These are phyloP conservation scores for Amanita pseudoporphyria DNA, from an alignment of 768 basidiomycete species.

Conservation along the genomic window DNA sequence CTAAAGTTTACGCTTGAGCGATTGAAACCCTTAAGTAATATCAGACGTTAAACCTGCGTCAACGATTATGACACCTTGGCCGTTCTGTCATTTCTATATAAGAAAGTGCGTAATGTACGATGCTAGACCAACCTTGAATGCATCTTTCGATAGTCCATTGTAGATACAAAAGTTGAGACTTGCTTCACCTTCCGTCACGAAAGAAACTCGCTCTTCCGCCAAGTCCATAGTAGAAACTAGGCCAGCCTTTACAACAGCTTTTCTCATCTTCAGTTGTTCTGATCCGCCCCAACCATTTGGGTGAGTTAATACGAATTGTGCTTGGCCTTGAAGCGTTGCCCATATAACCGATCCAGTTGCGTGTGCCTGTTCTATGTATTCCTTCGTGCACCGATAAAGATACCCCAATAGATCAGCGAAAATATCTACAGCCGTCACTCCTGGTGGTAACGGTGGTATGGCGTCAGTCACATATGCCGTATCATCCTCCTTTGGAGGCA, in stretches of 20 bases:
- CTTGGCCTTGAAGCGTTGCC: conserved; percentile 26
- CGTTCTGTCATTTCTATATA: conserved; percentile 6
- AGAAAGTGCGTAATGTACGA: background rate
- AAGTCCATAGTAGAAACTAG: conserved; percentile 25
- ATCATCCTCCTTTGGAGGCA: conserved; percentile 10
- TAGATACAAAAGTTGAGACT: conserved; percentile 40
- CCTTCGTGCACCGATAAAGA: conserved; percentile 24
- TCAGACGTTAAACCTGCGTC: conserved; percentile 24
- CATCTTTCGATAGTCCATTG: conserved; percentile 26
- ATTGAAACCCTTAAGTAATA: too few species aligned
- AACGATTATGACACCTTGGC: conserved; percentile 28
- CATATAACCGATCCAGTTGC: conserved; percentile 26
- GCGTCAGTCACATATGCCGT: background rate
- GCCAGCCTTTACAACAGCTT: conserved; percentile 31
- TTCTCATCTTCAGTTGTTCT: conserved; percentile 36
- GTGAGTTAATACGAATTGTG: conserved; percentile 35
- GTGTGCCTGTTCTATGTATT: conserved; percentile 30
- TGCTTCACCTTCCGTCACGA: conserved; percentile 51
- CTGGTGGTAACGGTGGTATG: conserved; percentile 21
- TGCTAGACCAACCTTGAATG: conserved; percentile 14
- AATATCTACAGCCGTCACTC: conserved; percentile 23
- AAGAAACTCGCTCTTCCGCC: conserved; percentile 31
- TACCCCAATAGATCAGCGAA: conserved; percentile 32
- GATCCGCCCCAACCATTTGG: conserved; percentile 42
- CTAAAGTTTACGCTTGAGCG: background rate